These are phyloP conservation scores for Pseudofabraea citricarpa DNA, from an alignment of 2,329 filamentous ascomycete genomes.

Conservation along the genomic window DNA sequence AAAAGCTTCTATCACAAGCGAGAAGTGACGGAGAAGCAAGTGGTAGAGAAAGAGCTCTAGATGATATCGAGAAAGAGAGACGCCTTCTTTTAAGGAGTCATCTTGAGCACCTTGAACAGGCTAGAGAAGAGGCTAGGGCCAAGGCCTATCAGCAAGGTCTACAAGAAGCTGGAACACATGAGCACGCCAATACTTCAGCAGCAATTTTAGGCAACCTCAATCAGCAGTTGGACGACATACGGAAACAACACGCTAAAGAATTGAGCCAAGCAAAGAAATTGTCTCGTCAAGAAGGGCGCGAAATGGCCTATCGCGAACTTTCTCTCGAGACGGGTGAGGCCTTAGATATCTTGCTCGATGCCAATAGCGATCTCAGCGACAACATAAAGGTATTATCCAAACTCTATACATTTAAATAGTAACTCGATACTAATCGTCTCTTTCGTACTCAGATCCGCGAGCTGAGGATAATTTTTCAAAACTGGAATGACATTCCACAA, in stretches of 20 bases:
- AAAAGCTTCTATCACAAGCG: not conserved
- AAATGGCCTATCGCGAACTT: slow-evolving; percentile 6
- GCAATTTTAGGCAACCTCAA: no score
- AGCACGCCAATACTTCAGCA: no score
- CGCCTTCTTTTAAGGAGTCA: slow-evolving; percentile 1
- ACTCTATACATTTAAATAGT: no score
- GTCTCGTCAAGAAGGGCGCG: slow-evolving; percentile 4
- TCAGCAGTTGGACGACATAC: no score
- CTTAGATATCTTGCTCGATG: not conserved
- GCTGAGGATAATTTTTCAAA: slow-evolving; percentile 5
- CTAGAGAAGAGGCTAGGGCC: slow-evolving; percentile 1
- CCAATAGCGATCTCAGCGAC: not conserved
- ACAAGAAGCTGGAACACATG: not conserved
- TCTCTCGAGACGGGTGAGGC: slow-evolving; percentile 1
- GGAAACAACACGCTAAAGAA: no score
- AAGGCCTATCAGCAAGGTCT: slow-evolving; percentile 6
- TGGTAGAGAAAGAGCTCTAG: slow-evolving; percentile 1
- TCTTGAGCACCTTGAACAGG: slow-evolving; percentile 3
- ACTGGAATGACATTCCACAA: slow-evolving; percentile 6
- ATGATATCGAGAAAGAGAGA: slow-evolving; percentile 6
- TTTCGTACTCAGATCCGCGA: slow-evolving; percentile 1
- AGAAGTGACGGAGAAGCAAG: not conserved
- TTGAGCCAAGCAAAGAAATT: no score
- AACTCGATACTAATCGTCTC: not conserved
- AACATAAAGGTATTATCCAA: not conserved